phyloP scores from a whole-genome alignment of 805 yeast genomes.

The Yarrowia sp. region DNA sequence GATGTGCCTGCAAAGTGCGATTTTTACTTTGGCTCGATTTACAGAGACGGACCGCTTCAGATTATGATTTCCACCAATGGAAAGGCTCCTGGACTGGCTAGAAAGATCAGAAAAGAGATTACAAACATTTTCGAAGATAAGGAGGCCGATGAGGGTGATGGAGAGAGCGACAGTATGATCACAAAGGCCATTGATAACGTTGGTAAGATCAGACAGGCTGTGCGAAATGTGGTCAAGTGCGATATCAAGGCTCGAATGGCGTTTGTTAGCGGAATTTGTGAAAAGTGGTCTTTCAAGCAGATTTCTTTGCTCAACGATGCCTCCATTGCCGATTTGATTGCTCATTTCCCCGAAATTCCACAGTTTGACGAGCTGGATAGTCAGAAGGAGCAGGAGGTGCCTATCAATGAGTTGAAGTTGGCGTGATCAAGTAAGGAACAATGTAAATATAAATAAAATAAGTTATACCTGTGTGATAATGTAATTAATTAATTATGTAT shows the following conservation, averaged over 20 bases:
- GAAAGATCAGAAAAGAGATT: constrained; percentile 57
- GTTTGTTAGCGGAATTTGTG: constrained; percentile 67
- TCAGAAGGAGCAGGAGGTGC: background rate
- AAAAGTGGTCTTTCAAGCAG: constrained; percentile 53
- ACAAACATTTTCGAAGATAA: constrained; percentile 35
- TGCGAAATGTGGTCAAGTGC: constrained; percentile 49
- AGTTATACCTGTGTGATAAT: background rate
- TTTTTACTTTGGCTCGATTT: constrained; percentile 79
- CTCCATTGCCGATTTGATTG: constrained; percentile 43
- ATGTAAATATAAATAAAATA: background rate
- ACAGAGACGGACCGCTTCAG: constrained; percentile 68
- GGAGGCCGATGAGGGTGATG: constrained; percentile 43
- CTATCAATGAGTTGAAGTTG: background rate
- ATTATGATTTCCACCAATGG: constrained; percentile 84
- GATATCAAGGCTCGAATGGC: constrained; percentile 63
- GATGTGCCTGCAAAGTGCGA: constrained; percentile 84
- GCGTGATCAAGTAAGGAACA: background rate
- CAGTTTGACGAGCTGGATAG: constrained; percentile 8
- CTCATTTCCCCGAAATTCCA: constrained; percentile 31
- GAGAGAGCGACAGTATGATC: constrained; percentile 39
- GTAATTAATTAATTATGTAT: background rate
- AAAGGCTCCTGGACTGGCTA: constrained; percentile 71
- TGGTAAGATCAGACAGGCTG: constrained; percentile 51
- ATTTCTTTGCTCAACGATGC: constrained; percentile 48
- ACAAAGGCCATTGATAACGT: constrained; percentile 49